Evolutionary conservation across 1,139 yeast species (phyloP), one percentile per base, ranked within the genome.

Genomic region (Trichomonascaceae sp.): DNA sequence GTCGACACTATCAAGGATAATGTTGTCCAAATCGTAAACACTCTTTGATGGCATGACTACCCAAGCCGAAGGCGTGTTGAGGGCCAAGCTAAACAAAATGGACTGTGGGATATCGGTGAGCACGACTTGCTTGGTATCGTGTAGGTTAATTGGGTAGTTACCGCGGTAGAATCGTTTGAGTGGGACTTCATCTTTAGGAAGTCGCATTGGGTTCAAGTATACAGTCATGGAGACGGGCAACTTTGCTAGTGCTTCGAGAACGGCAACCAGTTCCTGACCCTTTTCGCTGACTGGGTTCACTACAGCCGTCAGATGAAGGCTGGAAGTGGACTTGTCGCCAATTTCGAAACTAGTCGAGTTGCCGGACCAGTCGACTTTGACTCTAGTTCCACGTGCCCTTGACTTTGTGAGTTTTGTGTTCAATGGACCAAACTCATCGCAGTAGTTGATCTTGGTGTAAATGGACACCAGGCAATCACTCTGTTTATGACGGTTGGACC

Each of bases 21-120:
- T 59, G 40, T 76, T 75, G 44, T 76, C 85, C 31, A 77, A 52
- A 54, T 81, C 93, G 13, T 72, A 54, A 2, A 57, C 54, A 26
- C 74, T 65, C 3, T 57, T 57, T 20, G 65, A 57, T 2, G 74
- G 69, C 20, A 65, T 63, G 1, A 69, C 68, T 8, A 74, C 59
- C 93, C 93, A 81, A 8, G 76, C 58, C 4, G 64, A 52, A 0
- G 93, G 93, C 11, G 62, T 64, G 39, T 78, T 77, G 18, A 81
- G 41, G 28, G 73, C 79, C 13, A 74, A 55, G 4, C 76, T 67
- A 42, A 76, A 71, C 11, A 67, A 46, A 0, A 71, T 65, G 13
- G 67, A 60, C 4, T 57, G 56, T 0, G 80, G 80, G 16, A 74
- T 54, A 17, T 52, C 49, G 0, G 51, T 47, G 45, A 69, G 69